Evolutionary conservation across 768 basidiomycete genomes (phyloP).

Genomic region (Tricholoma sp.): DNA sequence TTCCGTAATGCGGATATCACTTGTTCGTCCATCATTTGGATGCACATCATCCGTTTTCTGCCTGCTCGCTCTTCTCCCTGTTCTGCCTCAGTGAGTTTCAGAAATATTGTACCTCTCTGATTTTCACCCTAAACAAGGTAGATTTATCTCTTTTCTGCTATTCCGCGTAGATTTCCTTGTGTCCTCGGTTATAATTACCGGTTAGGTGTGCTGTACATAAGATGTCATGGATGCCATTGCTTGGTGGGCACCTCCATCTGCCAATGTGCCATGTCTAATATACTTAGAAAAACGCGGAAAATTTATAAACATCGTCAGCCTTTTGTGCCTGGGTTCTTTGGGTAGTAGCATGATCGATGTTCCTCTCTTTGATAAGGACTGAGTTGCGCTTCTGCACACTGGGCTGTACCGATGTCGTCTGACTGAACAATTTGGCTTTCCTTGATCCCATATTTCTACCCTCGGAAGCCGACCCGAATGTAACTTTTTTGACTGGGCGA

Average conservation of each 20-base stretch:
- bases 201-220: too few species aligned
- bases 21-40: not conserved
- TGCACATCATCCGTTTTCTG: not conserved
- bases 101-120: too few species aligned
- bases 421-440: slow-evolving; percentile 7
- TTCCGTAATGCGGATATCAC: not conserved
- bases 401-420: slow-evolving; percentile 10
- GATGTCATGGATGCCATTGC: not conserved
- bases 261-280: too few species aligned
- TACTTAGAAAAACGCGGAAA: slow-evolving; percentile 42
- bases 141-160: too few species aligned
- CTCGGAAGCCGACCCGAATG: slow-evolving; percentile 37
- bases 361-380: slow-evolving; percentile 8
- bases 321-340: slow-evolving; percentile 20
- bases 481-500: slow-evolving; percentile 47
- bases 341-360: slow-evolving; percentile 26
- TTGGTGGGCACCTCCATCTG: too few species aligned
- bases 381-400: slow-evolving; percentile 8
- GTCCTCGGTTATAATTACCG: too few species aligned
- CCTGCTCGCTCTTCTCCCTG: not conserved
- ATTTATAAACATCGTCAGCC: slow-evolving; percentile 41
- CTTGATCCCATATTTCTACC: slow-evolving; percentile 19
- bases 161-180: too few species aligned
- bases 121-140: too few species aligned
- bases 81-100: not conserved